Conservation (phyloP, 129 eudicot genomes). For the Chrysanthemum makinoi region DNA sequence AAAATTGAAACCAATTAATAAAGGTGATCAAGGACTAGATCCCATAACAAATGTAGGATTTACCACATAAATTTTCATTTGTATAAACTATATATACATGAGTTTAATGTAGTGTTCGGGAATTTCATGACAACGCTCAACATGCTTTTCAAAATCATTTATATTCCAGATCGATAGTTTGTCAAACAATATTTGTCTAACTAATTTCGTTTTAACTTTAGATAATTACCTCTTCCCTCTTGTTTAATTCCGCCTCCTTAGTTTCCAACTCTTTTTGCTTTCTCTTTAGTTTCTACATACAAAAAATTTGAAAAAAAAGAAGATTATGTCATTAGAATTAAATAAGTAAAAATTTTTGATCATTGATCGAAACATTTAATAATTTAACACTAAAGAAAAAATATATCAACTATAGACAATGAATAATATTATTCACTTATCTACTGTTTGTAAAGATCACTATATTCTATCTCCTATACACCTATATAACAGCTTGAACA, state of each 20-base stretch:
- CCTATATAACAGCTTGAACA: not conserved
- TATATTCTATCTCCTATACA: no score
- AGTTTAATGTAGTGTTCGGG: not conserved
- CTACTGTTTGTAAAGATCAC: no score
- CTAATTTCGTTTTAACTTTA: no score
- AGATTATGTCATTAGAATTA: no score
- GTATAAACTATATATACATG: not conserved
- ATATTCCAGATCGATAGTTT: no score
- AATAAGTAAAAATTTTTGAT: no score
- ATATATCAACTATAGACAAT: not conserved
- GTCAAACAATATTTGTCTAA: no score
- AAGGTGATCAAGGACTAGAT: not conserved
- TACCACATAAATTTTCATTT: not conserved
- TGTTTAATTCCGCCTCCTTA: constrained; percentile 34
- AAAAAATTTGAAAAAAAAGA: not conserved
- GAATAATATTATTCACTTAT: not conserved
- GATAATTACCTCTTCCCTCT: constrained; percentile 32
- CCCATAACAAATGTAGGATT: not conserved
- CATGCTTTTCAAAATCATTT: no score
- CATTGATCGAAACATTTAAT: no score
- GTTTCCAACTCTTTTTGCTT: constrained; percentile 30
- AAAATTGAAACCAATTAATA: not conserved
- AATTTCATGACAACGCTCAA: no score
- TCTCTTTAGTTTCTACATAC: constrained; percentile 31
- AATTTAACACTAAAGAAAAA: no score